Conservation (phyloP, 73 alveolate species). For the Tetrahymena elliotti region DNA sequence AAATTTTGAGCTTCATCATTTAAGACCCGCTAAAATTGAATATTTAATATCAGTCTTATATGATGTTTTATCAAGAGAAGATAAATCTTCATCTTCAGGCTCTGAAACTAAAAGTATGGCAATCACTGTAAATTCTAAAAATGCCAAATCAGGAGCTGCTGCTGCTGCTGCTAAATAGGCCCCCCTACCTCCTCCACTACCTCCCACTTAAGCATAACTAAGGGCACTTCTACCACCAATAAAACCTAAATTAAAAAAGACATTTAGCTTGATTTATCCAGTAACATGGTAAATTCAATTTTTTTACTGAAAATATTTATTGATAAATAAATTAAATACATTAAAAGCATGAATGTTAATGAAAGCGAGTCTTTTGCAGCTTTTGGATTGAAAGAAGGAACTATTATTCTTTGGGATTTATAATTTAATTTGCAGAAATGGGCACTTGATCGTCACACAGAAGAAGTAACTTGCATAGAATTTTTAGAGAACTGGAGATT, state of each 20-base stretch:
- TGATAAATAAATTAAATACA: background rate
- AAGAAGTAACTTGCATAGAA: background rate
- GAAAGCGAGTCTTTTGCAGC: background rate
- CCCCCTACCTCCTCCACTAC: background rate
- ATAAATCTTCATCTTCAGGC: background rate
- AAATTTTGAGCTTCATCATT: conserved; percentile 22
- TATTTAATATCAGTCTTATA: background rate
- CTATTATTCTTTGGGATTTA: conserved; percentile 19
- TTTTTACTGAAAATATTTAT: background rate
- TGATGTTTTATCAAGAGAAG: background rate
- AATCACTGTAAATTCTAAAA: background rate
- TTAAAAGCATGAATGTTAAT: background rate
- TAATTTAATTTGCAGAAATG: conserved; percentile 1
- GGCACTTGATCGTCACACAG: conserved; percentile 21
- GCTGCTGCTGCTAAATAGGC: background rate
- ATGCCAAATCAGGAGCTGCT: background rate
- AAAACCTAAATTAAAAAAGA: background rate
- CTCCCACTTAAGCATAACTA: background rate
- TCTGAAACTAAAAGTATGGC: background rate
- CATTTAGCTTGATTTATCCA: background rate
- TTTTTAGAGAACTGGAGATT: conserved; percentile 34
- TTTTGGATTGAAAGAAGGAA: conserved; percentile 16
- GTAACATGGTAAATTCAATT: background rate
- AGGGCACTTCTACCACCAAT: background rate
- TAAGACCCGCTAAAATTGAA: conserved; percentile 8